Evolutionary conservation across 352 stramenopile species (phyloP), one percentile per base, ranked within the genome.

Genomic region (Lagenidium giganteum): DNA sequence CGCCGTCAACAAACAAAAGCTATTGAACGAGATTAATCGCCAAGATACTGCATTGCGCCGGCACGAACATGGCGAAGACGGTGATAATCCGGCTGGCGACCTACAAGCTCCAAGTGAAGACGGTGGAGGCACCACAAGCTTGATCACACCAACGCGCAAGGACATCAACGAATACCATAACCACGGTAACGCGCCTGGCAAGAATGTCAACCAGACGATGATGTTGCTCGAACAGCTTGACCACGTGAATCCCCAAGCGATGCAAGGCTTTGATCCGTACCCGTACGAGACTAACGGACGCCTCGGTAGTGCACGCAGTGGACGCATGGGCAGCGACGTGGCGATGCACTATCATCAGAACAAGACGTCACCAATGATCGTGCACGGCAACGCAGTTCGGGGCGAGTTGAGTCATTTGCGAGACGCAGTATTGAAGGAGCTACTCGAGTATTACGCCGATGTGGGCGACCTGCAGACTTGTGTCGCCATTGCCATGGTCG

Each of bases 371-470:
- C 77, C 70, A 3, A 63, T 67, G 41, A 78, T 80, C n/a, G 69
- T 81, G 53, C 65, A 83, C 47, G 72, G 69, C 7, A 85, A 71
- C 34, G 72, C 69, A 22, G 70, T 85, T 13, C 64, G 75, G 32
- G 72, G 72, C 4, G 66, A 83, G 45, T 27, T 89, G 3, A 64
- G 67, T 8, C 67, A 82, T 42, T 27, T 93, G 35, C 78, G 72
- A 5, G 60, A 84, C 34, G 58, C 54, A 20, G 58, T 92, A 16
- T 47, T 93, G 17, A 86, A 90, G 33, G 74, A 89, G 38, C 44
- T 93, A 21, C 54, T 93, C 4, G 73, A 86, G 41, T 87, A 89
- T 38, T 86, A 87, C 35, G 72, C 68, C 7, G 74, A 92, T 30
- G 64, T 66, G 26, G 81, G 81, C 4, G 81, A 93, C 48, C 42